Evolutionary conservation across 2,329 filamentous ascomycete species (phyloP).

Genomic region (Hypoxylon sp.): DNA sequence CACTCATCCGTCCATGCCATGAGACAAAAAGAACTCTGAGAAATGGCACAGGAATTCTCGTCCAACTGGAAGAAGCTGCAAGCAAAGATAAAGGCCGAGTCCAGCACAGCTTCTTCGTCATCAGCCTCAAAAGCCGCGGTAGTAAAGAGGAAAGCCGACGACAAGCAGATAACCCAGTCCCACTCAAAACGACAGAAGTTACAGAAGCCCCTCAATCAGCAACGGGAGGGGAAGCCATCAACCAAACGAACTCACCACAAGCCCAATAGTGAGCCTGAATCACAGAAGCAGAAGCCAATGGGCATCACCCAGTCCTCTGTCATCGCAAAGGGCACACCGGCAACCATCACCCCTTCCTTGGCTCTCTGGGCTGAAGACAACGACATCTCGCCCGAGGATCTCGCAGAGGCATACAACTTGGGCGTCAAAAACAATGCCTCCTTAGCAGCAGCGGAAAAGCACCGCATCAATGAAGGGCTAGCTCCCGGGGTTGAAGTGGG

Average conservation of each 20-base stretch:
- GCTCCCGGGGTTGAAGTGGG: constrained; percentile 76
- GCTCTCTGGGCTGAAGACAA: constrained; percentile 72
- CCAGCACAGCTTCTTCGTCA: constrained; percentile 48
- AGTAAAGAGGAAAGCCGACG: constrained; percentile 60
- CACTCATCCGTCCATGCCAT: constrained; percentile 10
- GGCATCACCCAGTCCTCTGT: constrained; percentile 67
- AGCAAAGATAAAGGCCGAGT: constrained; percentile 66
- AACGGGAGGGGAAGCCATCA: constrained; percentile 23
- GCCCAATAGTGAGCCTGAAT: constrained; percentile 31
- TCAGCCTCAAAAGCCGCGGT: constrained; percentile 46
- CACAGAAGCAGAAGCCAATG: too few species aligned
- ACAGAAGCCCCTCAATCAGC: constrained; percentile 49
- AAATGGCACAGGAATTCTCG: constrained; percentile 65
- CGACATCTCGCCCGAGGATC: constrained; percentile 69
- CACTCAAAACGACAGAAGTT: constrained; percentile 44
- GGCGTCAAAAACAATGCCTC: constrained; percentile 64
- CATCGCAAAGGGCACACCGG: constrained; percentile 54
- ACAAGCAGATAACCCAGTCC: constrained; percentile 37
- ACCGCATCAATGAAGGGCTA: constrained; percentile 72
- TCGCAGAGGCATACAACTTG: constrained; percentile 72
- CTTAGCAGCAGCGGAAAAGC: constrained; percentile 53
- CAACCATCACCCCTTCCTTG: constrained; percentile 65
- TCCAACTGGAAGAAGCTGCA: constrained; percentile 86
- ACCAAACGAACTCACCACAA: constrained; percentile 21
- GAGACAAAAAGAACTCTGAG: constrained; percentile 11